Conservation (phyloP, 129 eudicot species). For the Saposhnikovia divaricata region DNA sequence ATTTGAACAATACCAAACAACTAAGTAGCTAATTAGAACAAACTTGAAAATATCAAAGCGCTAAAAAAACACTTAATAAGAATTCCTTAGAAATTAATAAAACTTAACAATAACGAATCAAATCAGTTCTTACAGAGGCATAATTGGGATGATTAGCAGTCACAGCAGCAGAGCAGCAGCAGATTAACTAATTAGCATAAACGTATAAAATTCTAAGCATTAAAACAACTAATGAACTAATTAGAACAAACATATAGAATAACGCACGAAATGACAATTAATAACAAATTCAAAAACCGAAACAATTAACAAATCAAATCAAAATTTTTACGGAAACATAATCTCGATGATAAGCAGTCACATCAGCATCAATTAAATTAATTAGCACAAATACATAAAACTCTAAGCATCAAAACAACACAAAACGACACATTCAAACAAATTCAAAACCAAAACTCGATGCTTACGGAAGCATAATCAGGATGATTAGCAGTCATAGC, state of each 20-base stretch:
- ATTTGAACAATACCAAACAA: too few relatives aligned
- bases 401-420: not conserved
- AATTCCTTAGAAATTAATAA: not conserved
- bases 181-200: constrained; percentile 10
- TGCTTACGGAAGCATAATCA: constrained; percentile 81
- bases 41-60: too few relatives aligned
- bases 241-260: not conserved
- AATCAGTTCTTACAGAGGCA: constrained; percentile 46
- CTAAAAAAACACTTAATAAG: too few relatives aligned
- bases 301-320: not conserved
- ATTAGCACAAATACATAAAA: not conserved
- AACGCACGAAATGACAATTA: not conserved
- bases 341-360: constrained; percentile 76
- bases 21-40: too few relatives aligned
- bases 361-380: constrained; percentile 50
- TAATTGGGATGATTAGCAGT: constrained; percentile 84
- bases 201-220: not conserved
- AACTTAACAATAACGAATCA: not conserved
- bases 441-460: not conserved
- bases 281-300: not conserved
- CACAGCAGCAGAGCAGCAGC: constrained; percentile 47
- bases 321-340: constrained; percentile 72
- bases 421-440: not conserved
- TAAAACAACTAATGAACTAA: not conserved
- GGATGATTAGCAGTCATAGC: constrained; percentile 96